Evolutionary conservation across 2,329 filamentous ascomycete genomes (phyloP), one percentile per base, ranked within the genome.

Genomic region (Monilinia fructigena): DNA sequence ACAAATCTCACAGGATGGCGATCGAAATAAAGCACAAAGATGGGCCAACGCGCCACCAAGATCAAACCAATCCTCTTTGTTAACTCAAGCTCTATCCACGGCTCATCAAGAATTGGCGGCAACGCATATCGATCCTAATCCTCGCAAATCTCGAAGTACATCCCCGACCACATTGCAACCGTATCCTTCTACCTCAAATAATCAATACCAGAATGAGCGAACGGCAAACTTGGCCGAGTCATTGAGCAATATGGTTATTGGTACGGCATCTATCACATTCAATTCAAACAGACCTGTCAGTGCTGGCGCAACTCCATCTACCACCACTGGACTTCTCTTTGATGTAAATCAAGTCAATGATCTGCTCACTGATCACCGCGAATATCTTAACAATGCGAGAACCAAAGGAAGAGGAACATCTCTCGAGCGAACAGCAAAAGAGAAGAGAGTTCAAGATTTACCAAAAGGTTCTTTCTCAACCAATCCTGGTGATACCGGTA

Each of bases 371-470:
- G 75, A 75, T 66, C 77, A 79, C 61, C 75, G 76, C 50, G 77
- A 78, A 16, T 73, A 75, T 28, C 73, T 78, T 61, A 68, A 70
- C 55, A 56, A 28, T 50, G 54, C 54, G 26, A 76, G 72, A 40
- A 48, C 61, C 7, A 70, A 71, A 68, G 71, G 71, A 53, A 65
- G 79, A 69, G 77, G 77, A n/a, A 78, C 75, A 35, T 81, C 80
- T 26, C 69, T 80, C 38, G 80, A 81, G 69, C 75, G 79, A n/a
- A 79, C 79, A 5, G 76, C 78, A 8, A 79, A 77, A 70, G 80
- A 81, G 70, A 77, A 75, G 52, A 76, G 76, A 65, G 67, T 77
- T 38, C 75, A 76, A 63, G 73, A 77, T 40, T 55, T 74, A 50
- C 73, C 76, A 59, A 70, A 75, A 68, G 70, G 72, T 53, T 45